Evolutionary conservation across 768 basidiomycete genomes (phyloP).

Genomic region (Leccinellum rugosiceps): DNA sequence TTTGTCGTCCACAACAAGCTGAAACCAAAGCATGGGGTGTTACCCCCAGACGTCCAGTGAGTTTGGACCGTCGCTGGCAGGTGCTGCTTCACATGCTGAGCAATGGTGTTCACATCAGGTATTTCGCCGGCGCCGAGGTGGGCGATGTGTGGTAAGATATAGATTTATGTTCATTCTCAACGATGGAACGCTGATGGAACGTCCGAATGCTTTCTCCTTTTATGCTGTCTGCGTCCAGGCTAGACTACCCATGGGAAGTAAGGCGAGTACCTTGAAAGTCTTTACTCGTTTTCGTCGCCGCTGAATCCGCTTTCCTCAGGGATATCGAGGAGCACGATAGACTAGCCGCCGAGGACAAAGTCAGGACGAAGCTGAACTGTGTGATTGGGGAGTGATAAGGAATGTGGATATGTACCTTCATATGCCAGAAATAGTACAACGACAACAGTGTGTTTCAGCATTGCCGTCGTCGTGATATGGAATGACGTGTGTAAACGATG

Average conservation of each 20-base stretch:
- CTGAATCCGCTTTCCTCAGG: conserved; percentile 33
- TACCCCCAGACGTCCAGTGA: conserved; percentile 67
- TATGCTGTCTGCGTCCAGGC: conserved; percentile 41
- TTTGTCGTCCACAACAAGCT: conserved; percentile 96
- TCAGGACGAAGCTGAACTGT: neutral
- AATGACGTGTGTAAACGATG: neutral
- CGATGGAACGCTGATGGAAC: conserved; percentile 14
- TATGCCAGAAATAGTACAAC: neutral
- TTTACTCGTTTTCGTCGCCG: neutral
- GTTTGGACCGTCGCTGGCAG: conserved; percentile 25
- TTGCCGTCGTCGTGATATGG: neutral
- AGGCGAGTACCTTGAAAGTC: conserved; percentile 42
- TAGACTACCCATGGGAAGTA: conserved; percentile 85
- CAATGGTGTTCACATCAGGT: conserved; percentile 38
- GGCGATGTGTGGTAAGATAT: conserved; percentile 63
- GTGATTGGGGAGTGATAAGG: neutral
- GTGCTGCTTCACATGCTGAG: conserved; percentile 3
- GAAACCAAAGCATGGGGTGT: conserved; percentile 75
- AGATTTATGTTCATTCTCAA: neutral
- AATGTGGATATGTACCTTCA: neutral
- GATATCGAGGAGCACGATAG: conserved; percentile 77
- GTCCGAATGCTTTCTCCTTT: neutral
- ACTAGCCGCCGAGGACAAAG: conserved; percentile 47
- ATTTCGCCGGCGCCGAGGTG: conserved; percentile 80
- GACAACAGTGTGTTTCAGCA: neutral